A percentile compares a stretch with the other conserved stretches of the same genome.
phyloP scores from a whole-genome alignment of 148 eudicot species.

The Rhododendron williamsianum region DNA sequence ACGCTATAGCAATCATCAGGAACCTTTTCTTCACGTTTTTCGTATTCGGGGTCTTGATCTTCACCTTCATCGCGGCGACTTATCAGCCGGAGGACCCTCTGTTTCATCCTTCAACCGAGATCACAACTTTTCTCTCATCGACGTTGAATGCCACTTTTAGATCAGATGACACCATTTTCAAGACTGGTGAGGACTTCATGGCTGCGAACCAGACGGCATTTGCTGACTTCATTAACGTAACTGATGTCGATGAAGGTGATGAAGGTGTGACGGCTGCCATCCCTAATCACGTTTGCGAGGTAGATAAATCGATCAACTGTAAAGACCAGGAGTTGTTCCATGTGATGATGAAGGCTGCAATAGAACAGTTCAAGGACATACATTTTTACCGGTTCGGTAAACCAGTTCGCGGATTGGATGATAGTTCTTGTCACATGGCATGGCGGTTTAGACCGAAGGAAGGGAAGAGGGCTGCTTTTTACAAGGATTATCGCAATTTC shows the following conservation, averaged over 20 bases:
- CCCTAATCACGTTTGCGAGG: slow-evolving; percentile 44
- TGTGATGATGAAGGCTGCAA: slow-evolving; percentile 83
- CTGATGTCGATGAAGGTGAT: slow-evolving; percentile 49
- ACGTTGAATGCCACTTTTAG: slow-evolving; percentile 63
- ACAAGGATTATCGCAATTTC: slow-evolving; percentile 83
- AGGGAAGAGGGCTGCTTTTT: slow-evolving; percentile 65
- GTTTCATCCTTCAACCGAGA: slow-evolving; percentile 70
- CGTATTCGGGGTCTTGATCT: slow-evolving; percentile 70
- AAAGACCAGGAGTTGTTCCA: slow-evolving; percentile 77
- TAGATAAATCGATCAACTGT: slow-evolving; percentile 75
- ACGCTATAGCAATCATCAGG: slow-evolving; percentile 65
- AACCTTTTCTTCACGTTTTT: slow-evolving; percentile 71
- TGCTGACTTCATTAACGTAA: slow-evolving; percentile 52
- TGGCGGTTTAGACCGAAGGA: slow-evolving; percentile 94
- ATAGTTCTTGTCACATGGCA: slow-evolving; percentile 85
- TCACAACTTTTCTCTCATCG: slow-evolving; percentile 68
- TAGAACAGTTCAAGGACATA: slow-evolving; percentile 76
- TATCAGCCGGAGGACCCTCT: slow-evolving; percentile 85
- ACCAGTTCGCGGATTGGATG: slow-evolving; percentile 60
- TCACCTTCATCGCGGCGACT: slow-evolving; percentile 78
- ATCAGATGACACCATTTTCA: slow-evolving; percentile 58
- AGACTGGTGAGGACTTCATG: slow-evolving; percentile 93
- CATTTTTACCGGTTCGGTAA: slow-evolving; percentile 90
- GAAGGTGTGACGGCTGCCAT: slow-evolving; percentile 13
- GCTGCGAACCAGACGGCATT: slow-evolving; percentile 59